A percentile compares a stretch with the other conserved stretches of the same genome.
phyloP scores from a whole-genome alignment of 768 basidiomycete species.

The Suillus tomentosus region DNA sequence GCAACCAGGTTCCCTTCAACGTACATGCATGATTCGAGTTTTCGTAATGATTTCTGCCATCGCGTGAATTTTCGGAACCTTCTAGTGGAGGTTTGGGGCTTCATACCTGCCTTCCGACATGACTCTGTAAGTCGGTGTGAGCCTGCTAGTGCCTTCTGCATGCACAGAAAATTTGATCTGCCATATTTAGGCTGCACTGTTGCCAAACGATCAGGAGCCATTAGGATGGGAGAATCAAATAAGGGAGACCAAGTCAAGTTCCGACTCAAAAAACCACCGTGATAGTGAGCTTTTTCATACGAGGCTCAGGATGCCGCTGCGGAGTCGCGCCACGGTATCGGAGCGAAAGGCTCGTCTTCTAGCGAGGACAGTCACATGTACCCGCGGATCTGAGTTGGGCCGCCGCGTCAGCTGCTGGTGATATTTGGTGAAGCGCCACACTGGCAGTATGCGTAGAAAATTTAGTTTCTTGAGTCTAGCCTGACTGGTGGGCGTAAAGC shows the following conservation, averaged over 20 bases:
- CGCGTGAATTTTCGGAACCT: neutral
- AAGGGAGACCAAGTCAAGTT: neutral
- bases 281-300: neutral
- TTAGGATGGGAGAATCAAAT: neutral
- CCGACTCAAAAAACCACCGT: neutral
- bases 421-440: neutral
- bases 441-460: neutral
- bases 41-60: neutral
- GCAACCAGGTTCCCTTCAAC: neutral
- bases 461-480: neutral
- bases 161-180: neutral
- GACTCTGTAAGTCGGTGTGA: too few species aligned
- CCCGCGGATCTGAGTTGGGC: neutral
- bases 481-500: neutral
- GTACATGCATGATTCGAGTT: neutral
- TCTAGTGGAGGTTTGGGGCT: neutral
- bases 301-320: neutral
- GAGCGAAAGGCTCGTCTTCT: neutral
- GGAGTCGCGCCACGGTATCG: neutral
- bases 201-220: neutral
- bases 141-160: neutral
- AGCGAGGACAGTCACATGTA: neutral
- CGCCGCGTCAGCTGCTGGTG: neutral
- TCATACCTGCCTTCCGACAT: neutral
- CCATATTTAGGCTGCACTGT: neutral